Conservation (phyloP, 2,329 filamentous ascomycete species). For the Colletotrichum sp. region DNA sequence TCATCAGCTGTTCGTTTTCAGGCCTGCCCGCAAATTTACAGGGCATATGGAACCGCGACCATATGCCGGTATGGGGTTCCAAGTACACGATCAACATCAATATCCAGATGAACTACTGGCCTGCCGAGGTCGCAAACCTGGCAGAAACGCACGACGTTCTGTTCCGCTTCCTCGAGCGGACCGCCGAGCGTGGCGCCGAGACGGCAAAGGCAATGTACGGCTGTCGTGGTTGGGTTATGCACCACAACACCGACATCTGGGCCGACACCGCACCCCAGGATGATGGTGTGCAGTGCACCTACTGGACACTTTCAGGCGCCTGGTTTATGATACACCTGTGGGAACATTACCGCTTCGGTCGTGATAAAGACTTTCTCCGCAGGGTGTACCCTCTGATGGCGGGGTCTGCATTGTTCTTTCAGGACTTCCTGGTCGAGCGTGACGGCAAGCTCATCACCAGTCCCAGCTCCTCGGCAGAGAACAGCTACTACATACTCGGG, state of each 20-base stretch:
- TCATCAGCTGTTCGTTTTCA: background rate
- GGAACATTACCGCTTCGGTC: background rate
- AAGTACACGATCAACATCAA: conserved; percentile 60
- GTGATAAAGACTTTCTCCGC: background rate
- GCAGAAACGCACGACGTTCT: conserved; percentile 31
- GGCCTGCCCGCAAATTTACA: conserved; percentile 33
- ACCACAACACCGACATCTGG: conserved; percentile 45
- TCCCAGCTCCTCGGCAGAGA: background rate
- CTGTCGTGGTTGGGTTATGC: conserved; percentile 38
- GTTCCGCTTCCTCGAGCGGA: conserved; percentile 45
- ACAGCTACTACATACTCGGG: background rate
- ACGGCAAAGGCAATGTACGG: conserved; percentile 40
- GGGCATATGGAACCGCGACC: conserved; percentile 49
- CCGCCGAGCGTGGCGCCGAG: conserved; percentile 35
- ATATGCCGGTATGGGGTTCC: conserved; percentile 49
- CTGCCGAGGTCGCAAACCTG: background rate
- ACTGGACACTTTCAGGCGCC: background rate
- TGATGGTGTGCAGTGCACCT: background rate
- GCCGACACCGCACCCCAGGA: conserved; percentile 25
- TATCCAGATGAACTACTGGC: conserved; percentile 52
- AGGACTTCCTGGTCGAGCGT: background rate
- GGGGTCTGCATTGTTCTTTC: background rate
- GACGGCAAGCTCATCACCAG: background rate
- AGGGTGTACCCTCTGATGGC: background rate
- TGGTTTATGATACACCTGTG: background rate